These are phyloP conservation scores for Hypoxylon fragiforme DNA, from an alignment of 495 filamentous ascomycete genomes.

Conservation along the genomic window DNA sequence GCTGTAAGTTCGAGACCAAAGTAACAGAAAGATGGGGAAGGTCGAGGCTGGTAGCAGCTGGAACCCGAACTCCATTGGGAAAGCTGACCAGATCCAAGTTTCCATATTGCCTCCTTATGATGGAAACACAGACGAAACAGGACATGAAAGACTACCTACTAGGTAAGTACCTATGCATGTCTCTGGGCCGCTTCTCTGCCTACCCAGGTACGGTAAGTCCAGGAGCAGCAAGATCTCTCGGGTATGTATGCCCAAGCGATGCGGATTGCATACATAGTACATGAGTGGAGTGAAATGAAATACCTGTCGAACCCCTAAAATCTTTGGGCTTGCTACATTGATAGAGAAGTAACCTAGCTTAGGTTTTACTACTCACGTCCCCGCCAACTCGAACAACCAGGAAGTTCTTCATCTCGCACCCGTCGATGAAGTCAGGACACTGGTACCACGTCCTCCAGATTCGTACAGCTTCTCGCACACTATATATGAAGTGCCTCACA, in stretches of 20 bases:
- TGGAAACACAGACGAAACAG: slow-evolving; percentile 11
- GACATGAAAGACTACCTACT: slow-evolving; percentile 8
- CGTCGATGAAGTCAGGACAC: slow-evolving; percentile 5
- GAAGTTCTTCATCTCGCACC: slow-evolving; percentile 7
- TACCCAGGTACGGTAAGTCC: not conserved
- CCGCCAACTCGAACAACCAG: not conserved
- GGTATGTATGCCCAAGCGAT: slow-evolving; percentile 12
- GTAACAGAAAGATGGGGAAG: slow-evolving; percentile 20
- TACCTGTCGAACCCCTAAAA: not conserved
- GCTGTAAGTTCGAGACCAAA: slow-evolving; percentile 15
- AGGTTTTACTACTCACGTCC: not conserved
- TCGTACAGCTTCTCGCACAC: slow-evolving; percentile 17
- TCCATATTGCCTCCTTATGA: slow-evolving; percentile 21
- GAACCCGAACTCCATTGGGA: slow-evolving; percentile 24
- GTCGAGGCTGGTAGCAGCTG: slow-evolving; percentile 33
- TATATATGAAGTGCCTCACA: slow-evolving; percentile 33
- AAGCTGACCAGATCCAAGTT: slow-evolving; percentile 22
- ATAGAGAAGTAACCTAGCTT: not conserved
- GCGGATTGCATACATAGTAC: slow-evolving; percentile 15
- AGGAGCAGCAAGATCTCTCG: slow-evolving; percentile 11
- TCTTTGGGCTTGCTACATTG: not conserved
- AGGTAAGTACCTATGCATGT: not conserved
- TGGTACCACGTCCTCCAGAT: slow-evolving; percentile 14
- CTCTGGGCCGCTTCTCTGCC: not conserved
- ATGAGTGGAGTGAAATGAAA: not conserved